Percentiles rank a stretch among this genome's conserved stretches.
Conservation (phyloP, 768 basidiomycete genomes). For the Hortiboletus flavorubellus region DNA sequence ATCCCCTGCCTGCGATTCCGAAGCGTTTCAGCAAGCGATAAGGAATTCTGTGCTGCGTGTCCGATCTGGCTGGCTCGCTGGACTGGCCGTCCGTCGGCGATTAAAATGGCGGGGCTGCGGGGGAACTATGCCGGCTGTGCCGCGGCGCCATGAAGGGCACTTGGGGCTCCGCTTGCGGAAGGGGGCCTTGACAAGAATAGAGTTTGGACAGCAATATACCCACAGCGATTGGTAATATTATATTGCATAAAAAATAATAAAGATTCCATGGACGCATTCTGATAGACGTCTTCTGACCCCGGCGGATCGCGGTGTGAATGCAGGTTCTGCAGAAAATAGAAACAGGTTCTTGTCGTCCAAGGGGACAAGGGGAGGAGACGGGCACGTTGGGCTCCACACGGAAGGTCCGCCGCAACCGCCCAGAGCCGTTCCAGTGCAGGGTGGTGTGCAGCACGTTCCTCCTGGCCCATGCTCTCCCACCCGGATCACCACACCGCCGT, state of each 20-base stretch:
- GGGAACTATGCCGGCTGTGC: constrained; percentile 27
- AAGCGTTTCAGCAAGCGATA: constrained; percentile 4
- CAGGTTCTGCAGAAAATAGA: neutral
- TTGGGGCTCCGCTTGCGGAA: constrained; percentile 29
- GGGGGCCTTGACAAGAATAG: constrained; percentile 10
- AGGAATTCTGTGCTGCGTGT: neutral
- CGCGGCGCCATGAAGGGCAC: constrained; percentile 22
- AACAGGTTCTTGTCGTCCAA: constrained; percentile 4
- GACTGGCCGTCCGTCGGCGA: constrained; percentile 27
- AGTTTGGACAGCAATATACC: neutral
- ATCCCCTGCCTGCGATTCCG: constrained; percentile 14
- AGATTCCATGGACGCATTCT: constrained; percentile 6
- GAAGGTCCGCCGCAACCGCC: constrained; percentile 15
- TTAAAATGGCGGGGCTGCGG: constrained; percentile 25
- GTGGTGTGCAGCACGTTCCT: constrained; percentile 17
- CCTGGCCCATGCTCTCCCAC: constrained; percentile 26
- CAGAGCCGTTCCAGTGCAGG: neutral
- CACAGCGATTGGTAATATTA: constrained; percentile 14
- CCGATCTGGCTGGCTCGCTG: constrained; percentile 18
- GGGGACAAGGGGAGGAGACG: neutral
- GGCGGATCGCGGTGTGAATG: constrained; percentile 19
- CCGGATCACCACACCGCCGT: constrained; percentile 30
- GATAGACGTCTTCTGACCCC: constrained; percentile 10
- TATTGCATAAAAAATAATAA: constrained; percentile 15
- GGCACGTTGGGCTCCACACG: constrained; percentile 12